Evolutionary conservation across 1,284 basidiomycete species (phyloP).

Genomic region (Veloporphyrellus conicus): DNA sequence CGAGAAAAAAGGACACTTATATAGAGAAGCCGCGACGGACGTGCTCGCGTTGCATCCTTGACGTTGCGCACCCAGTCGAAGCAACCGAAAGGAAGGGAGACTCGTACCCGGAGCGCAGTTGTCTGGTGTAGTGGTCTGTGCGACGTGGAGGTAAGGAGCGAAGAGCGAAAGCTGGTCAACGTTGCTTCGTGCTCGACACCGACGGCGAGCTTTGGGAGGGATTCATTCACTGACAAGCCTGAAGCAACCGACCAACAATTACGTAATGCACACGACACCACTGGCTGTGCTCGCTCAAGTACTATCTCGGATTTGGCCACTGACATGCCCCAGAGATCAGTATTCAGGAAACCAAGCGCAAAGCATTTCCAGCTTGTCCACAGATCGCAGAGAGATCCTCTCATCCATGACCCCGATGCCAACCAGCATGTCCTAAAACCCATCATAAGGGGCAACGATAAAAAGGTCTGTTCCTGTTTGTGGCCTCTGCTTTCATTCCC

Average conservation of each 20-base stretch:
- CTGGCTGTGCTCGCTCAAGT: not conserved
- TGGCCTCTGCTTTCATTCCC: conserved; percentile 1
- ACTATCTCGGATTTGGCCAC: not conserved
- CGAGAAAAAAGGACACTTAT: conserved; percentile 51
- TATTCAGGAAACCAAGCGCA: conserved; percentile 84
- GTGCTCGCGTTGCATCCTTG: conserved; percentile 67
- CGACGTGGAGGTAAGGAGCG: conserved; percentile 4
- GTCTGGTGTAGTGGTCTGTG: not conserved
- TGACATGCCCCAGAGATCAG: conserved; percentile 69
- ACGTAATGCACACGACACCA: conserved; percentile 20
- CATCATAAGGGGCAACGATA: conserved; percentile 67
- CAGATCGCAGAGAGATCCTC: conserved; percentile 91
- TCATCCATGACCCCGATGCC: conserved; percentile 91
- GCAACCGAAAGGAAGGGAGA: not conserved
- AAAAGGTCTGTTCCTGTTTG: conserved; percentile 47
- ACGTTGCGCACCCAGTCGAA: conserved; percentile 9
- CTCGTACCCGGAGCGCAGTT: no score
- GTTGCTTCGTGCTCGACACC: conserved; percentile 20
- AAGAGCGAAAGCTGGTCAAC: conserved; percentile 4
- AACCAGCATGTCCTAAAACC: conserved; percentile 85
- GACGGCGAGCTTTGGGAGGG: conserved; percentile 20
- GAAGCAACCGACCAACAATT: conserved; percentile 16
- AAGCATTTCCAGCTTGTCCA: conserved; percentile 97
- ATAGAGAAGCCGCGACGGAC: conserved; percentile 75
- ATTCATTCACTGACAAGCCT: conserved; percentile 21